Base-by-base conservation (phyloP, 164 flowering plant species). In the Sextonia rubra region DNA sequence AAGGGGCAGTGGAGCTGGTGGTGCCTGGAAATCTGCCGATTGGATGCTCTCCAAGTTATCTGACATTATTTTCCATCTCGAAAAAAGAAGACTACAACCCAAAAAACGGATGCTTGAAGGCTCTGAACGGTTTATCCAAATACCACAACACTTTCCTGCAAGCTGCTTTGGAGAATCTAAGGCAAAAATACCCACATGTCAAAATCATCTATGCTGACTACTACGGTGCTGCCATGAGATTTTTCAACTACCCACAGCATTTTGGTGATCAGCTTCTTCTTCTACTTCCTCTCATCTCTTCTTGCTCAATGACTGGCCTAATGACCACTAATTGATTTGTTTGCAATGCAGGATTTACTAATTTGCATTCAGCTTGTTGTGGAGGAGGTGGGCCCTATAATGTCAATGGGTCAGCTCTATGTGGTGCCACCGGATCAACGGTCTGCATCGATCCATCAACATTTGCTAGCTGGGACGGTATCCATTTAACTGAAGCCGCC, bases 171-270 rank as follows among this genome's bases (percentile, higher is more conserved):
- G 26, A 75, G 22, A 44, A 68, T 11, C 49, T 84, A 7, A 60
- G 73, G 69, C 7, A 58, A 26, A 64, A 69, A 2, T 64, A 82
- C 63, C 87, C 86, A 44, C 75, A 81, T 32, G 70, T 63, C 22
- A 74, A 22, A 64, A 82, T 86, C 60, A 80, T 84, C 69, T 86
- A 81, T 64, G 87, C 83, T 3, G 89, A 86, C 67, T 81, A 82
- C 68, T 84, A 86, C 77, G 77, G 78, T 73, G 81, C 82, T 18
- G 77, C 81, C 8, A 75, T 84, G 85, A 69, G 27, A 3, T 37
- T 82, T 1, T 78, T 62, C 47, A 24, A 1, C 2, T 65, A 69
- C 29, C 87, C 87, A 2, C 0, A 15, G 2, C 3, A 58, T 69
- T 80, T 68, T 32, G 86, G 88, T 32, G 86, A 86, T 86, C 44